Base-by-base conservation (phyloP, 2,329 filamentous ascomycete genomes). In the Microsporum canis region DNA sequence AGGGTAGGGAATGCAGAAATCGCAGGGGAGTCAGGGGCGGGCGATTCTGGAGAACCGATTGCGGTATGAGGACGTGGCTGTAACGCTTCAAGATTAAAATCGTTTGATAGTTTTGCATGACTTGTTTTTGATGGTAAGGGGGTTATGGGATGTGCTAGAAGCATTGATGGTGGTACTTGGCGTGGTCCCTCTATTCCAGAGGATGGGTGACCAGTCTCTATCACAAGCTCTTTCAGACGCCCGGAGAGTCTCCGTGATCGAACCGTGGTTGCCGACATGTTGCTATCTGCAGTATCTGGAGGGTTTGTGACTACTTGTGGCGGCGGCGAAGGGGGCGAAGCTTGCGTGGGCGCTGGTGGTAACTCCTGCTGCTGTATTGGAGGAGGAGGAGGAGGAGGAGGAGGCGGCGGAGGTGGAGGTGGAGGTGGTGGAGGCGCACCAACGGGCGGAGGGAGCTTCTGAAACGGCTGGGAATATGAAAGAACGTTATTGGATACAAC, bases 161-260 rank as follows among this genome's bases (percentile, higher is more conserved):
- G 63, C 27, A 67, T 68, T 27, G 71, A 64, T n/a, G 67, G 67
- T 51, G 69, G 68, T 14, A 69, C 69, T 39, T 69, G 67, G 27
- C 62, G 68, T 36, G 70, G 68, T 41, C 64, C 59, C 59, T 66
- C 65, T 57, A 66, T 63, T 58, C 67, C 60, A 38, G 59, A 57
- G 17, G 65, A 58, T 27, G 55, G 8, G 33, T 62, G 62, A 71
- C 75, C 76, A 8, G 91, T 96, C 72, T 96, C 89, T 61, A 97
- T 96, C 75, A 91, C 95, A 58, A 97, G 78, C 68, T 91, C 88
- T 71, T 88, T 91, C 12, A 83, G 77, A 67, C 89, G 86, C 5
- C 88, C 88, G 2, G 91, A 96, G 36, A 95, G 76, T 64, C 91
- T 83, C 63, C 91, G 83, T 67, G 82, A 89, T 59, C 89, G 83